Evolutionary conservation across 225 moss, liverwort and hornwort genomes (phyloP).

Genomic region (Neckera pumila): DNA sequence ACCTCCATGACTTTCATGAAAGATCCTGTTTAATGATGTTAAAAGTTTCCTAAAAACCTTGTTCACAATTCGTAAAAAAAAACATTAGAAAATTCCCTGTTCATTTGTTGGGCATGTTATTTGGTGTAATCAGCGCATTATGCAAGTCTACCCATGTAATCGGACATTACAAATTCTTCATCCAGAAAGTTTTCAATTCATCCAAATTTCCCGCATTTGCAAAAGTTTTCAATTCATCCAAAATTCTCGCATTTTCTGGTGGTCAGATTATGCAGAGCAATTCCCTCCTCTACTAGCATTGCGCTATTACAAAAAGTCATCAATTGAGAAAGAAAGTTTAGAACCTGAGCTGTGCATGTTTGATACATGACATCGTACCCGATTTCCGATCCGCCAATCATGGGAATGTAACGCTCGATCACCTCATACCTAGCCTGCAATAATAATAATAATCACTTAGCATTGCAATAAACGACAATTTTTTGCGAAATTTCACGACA

Average conservation of each 20-base stretch:
- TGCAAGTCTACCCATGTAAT: no score
- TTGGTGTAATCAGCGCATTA: no score
- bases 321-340: no score
- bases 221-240: no score
- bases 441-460: neutral
- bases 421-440: conserved; percentile 65
- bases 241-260: no score
- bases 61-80: neutral
- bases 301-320: neutral
- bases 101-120: no score
- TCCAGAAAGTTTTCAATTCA: no score
- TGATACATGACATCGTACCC: conserved; percentile 72
- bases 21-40: neutral
- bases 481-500: rapidly evolving
- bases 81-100: no score
- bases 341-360: conserved; percentile 85
- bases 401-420: conserved; percentile 61
- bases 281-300: no score
- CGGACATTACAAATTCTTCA: no score
- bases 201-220: no score
- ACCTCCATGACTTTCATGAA: neutral
- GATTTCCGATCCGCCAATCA: conserved; percentile 15
- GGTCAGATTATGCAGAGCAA: no score
- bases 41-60: neutral
- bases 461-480: neutral